These are phyloP conservation scores for Eutypa lata DNA, from an alignment of 2,329 filamentous ascomycete genomes.

Conservation along the genomic window DNA sequence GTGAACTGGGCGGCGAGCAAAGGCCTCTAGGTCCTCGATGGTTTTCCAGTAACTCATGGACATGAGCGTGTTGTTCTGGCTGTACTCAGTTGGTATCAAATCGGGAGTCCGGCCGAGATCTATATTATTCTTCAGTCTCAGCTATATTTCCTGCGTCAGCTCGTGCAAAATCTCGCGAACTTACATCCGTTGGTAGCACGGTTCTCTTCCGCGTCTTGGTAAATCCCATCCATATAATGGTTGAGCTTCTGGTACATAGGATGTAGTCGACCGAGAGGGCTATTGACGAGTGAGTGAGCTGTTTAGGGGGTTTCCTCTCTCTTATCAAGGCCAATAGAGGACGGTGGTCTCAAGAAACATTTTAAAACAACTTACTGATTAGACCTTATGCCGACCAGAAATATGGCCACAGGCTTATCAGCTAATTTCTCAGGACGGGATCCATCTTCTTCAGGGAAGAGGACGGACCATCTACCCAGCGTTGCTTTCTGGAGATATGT, in stretches of 20 bases:
- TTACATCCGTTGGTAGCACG: conserved; percentile 3
- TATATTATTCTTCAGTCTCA: not conserved
- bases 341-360: too few species aligned
- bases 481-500: not conserved
- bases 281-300: too few species aligned
- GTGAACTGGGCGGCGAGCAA: conserved; percentile 1
- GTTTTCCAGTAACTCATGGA: conserved; percentile 2
- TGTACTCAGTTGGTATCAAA: not conserved
- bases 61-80: not conserved
- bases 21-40: conserved; percentile 1
- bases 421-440: not conserved
- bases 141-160: not conserved
- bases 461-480: not conserved
- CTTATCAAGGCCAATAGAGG: too few species aligned
- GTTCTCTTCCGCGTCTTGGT: not conserved
- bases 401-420: conserved; percentile 1
- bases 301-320: too few species aligned
- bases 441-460: conserved; percentile 1
- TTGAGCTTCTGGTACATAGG: not conserved
- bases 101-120: conserved; percentile 2
- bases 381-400: not conserved
- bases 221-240: conserved; percentile 1
- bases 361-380: too few species aligned
- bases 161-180: not conserved
- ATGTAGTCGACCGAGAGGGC: not conserved